Conservation (phyloP, 2,329 filamentous ascomycete genomes). For the Colletotrichum sp. region DNA sequence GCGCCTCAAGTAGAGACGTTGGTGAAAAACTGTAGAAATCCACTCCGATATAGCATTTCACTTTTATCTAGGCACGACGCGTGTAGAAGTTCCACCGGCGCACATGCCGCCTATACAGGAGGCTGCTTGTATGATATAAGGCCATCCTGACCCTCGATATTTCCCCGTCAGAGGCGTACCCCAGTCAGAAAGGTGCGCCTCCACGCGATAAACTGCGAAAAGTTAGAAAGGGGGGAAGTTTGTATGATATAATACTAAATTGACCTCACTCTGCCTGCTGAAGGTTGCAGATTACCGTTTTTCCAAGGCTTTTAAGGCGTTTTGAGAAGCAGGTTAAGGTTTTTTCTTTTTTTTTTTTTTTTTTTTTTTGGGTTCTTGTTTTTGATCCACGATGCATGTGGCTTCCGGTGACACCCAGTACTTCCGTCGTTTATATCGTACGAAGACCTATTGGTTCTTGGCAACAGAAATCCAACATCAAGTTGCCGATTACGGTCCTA, state of each 20-base stretch:
- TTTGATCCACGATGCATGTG: too few relatives aligned
- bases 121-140: rapidly evolving
- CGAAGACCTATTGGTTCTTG: rapidly evolving
- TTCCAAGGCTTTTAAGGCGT: neutral
- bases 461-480: neutral
- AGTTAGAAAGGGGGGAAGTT: too few relatives aligned
- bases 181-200: too few relatives aligned
- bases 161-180: too few relatives aligned
- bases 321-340: neutral
- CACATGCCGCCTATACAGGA: neutral
- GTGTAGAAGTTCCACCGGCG: neutral
- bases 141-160: too few relatives aligned
- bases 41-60: neutral
- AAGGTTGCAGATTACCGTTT: neutral
- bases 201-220: too few relatives aligned
- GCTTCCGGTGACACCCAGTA: too few relatives aligned
- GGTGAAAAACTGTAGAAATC: neutral
- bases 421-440: too few relatives aligned
- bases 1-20: neutral
- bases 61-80: neutral
- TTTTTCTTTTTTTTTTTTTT: too few relatives aligned
- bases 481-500: neutral
- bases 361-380: too few relatives aligned
- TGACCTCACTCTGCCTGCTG: neutral
- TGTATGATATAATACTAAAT: too few relatives aligned